A percentile compares a stretch with the other conserved stretches of the same genome.
phyloP scores from a whole-genome alignment of 2,329 filamentous ascomycete genomes.

The Epichloe gansuensis region DNA sequence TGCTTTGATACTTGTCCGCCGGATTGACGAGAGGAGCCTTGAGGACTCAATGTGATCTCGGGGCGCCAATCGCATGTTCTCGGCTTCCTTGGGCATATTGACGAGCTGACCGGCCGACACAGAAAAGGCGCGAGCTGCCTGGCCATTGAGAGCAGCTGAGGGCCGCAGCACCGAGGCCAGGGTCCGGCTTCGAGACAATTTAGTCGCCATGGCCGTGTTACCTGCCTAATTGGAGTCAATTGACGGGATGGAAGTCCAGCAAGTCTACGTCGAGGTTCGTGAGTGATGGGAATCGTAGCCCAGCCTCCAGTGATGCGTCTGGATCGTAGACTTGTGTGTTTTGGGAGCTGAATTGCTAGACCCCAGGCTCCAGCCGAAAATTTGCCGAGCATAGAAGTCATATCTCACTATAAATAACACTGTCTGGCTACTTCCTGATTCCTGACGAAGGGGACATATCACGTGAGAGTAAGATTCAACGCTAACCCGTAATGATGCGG shows the following conservation, averaged over 20 bases:
- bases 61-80: slow-evolving; percentile 56
- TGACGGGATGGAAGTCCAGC: slow-evolving; percentile 19
- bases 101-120: slow-evolving; percentile 37
- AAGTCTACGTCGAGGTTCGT: not conserved
- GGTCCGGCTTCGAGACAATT: slow-evolving; percentile 43
- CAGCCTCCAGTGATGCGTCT: not conserved
- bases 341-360: not conserved
- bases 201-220: slow-evolving; percentile 44
- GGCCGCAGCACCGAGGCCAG: slow-evolving; percentile 44
- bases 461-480: not conserved
- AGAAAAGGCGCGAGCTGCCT: slow-evolving; percentile 37
- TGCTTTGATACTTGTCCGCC: slow-evolving; percentile 81
- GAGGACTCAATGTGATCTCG: slow-evolving; percentile 48
- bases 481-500: not conserved
- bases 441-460: not conserved
- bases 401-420: too few species aligned
- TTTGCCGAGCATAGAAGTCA: slow-evolving; percentile 14
- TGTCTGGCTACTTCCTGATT: not conserved
- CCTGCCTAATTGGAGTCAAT: slow-evolving; percentile 29
- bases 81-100: slow-evolving; percentile 45
- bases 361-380: slow-evolving; percentile 13
- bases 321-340: not conserved
- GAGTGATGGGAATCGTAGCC: not conserved
- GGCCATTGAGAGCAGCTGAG: slow-evolving; percentile 27
- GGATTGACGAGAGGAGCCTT: slow-evolving; percentile 78